Base-by-base conservation (phyloP, 768 basidiomycete genomes). In the Tremella yokohamensis region DNA sequence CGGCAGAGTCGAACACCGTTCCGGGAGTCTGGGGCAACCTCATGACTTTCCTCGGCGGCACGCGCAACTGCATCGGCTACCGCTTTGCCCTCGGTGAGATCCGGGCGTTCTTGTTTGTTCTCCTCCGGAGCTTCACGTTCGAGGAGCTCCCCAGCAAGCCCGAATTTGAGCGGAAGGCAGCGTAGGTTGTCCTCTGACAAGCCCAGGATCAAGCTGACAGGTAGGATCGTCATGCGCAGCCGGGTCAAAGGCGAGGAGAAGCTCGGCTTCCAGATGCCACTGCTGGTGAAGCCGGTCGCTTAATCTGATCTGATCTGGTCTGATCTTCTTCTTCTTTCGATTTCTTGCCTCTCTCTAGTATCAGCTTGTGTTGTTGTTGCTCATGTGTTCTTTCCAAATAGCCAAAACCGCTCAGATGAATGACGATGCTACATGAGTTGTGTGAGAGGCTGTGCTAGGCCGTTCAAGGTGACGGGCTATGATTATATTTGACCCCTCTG, bases 31-130 rank as follows among this genome's bases (percentile, higher is more conserved):
- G 77, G 77, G 72, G 74, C 2, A 72, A 73, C 49, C 57, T 75
- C 22, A 49, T 75, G 42, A 73, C 77, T 19, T 78, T 78, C 66
- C 34, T 76, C 13, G 72, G 72, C 12, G 77, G 77, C 1, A 68
- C 73, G 13, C 51, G 75, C 39, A 68, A 61, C 49, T 69, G 64
- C 58, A 76, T 75, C 37, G 76, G 77, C 11, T 76, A 75, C 58
- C 64, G 73, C n/a, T 78, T 76, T 51, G 76, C 77, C 8, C 51
- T 78, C 20, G 69, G 67, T 6, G 77, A 78, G 55, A 74, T 78
- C 59, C 73, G 74, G 49, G 69, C 65, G 12, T 70, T 78, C 25
- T 50, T 78, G 37, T 78, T 76, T 57, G 69, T 76, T 1, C 54
- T 76, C 40, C 66, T 78, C 9, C 52, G 74, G 37, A 63, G 57